Evolutionary conservation across 768 basidiomycete genomes (phyloP), one percentile per base, ranked within the genome.

Genomic region (Wakefieldia striispora): DNA sequence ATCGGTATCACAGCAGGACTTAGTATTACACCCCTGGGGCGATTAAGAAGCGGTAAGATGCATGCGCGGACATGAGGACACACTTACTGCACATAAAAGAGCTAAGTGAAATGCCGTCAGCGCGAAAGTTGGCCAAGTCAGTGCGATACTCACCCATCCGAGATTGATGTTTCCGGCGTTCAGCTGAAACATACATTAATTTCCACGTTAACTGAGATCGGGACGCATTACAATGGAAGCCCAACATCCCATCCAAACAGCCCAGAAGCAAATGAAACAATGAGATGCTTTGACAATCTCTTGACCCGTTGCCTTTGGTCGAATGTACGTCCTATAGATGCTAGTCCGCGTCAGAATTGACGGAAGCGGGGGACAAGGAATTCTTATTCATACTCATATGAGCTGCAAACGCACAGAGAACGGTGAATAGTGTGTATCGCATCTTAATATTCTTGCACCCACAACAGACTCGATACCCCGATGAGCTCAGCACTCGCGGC

Each of bases 1-100:
- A 79, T 75, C 1, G 77, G 76, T 43, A 77, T 72, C n/a, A 78
- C 77, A 1, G 75, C 76, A 11, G 76, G 75, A 50, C 75, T 73
- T 16, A 78, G 72, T 14, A 77, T 61, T 6, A 75, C 74, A n/a
- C 75, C 77, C 65, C 77, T 77, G 45, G 3, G 43, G 16, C 11
- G n/a, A 37, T 16, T 43, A 19, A 42, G 44, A 43, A 26, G 33
- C 16, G 6, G 16, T 44, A 19, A 42, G 44, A 43, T 29, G 16
- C 40, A 24, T 19, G 21, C 21, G 12, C 13, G 3, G 36, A 6
- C 24, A 34, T 23, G 14, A 16, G 14, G 24, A 23, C 6, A 17
- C 23, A 16, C 53, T 45, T 36, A 76, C 75, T 78, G 75, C 21
- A 76, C 73, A 50, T 77, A 77, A 54, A 72, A 77, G 11, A 79